These are phyloP conservation scores for Nakataea oryzae DNA, from an alignment of 2,329 filamentous ascomycete genomes.

Conservation along the genomic window DNA sequence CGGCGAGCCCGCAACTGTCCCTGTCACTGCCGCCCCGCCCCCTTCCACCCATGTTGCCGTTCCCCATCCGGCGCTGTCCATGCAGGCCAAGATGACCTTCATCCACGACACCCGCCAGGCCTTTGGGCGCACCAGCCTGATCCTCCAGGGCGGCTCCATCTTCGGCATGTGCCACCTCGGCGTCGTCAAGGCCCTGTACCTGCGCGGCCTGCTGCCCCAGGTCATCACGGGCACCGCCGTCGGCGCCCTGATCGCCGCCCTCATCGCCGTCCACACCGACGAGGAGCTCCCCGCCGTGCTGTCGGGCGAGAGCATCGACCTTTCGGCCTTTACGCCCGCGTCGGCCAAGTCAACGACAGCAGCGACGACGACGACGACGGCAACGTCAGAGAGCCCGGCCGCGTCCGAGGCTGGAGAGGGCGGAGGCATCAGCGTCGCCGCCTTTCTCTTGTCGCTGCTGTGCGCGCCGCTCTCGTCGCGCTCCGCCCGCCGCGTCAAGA, in stretches of 20 bases:
- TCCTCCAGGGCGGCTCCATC: conserved; percentile 82
- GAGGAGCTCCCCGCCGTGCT: conserved; percentile 72
- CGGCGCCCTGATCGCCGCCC: conserved; percentile 77
- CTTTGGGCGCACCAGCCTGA: conserved; percentile 75
- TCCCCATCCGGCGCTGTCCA: background rate
- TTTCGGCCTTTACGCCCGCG: conserved; percentile 57
- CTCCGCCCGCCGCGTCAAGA: conserved; percentile 29
- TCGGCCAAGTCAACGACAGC: conserved; percentile 14
- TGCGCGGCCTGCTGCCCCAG: conserved; percentile 70
- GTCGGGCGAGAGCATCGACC: conserved; percentile 69
- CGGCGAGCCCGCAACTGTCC: background rate
- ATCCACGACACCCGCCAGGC: conserved; percentile 79
- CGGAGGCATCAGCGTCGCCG: background rate
- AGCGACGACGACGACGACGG: background rate
- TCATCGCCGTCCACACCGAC: conserved; percentile 80
- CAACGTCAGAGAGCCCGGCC: background rate
- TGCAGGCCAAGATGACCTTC: conserved; percentile 3
- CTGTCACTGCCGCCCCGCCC: too few species aligned
- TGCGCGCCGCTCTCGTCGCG: background rate
- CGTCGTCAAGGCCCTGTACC: conserved; percentile 77
- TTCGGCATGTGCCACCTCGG: conserved; percentile 87
- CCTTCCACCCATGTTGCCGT: background rate
- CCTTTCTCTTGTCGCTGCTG: background rate
- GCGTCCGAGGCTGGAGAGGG: too few species aligned
- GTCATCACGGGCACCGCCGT: conserved; percentile 90